Evolutionary conservation across 2,329 filamentous ascomycete species (phyloP), one percentile per base, ranked within the genome.

Genomic region (Phaeosphaeria sp.): DNA sequence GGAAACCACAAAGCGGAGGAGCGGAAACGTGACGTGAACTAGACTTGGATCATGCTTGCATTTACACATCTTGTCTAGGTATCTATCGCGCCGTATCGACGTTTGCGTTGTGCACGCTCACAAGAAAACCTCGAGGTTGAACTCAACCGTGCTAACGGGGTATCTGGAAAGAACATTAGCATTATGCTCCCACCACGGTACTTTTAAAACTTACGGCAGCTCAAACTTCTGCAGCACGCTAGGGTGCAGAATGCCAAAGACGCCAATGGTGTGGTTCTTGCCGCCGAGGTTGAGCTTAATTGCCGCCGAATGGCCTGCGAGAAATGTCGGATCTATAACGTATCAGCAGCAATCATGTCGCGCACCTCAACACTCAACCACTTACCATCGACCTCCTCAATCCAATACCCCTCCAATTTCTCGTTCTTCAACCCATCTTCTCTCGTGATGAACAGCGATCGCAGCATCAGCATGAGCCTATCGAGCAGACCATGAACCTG

Each of bases 161-260:
- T 93, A 94, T 82, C 88, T 90, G 22, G 2, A 18, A 36, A 33
- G 59, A 54, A 66, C 62, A 60, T 73, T 64, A 66, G 36, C 11
- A 18, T 39, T 21, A 22, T 18, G 11, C 21, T 41, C 15, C 20
- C n/a, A 11, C 3, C 25, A 11, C 9, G 21, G 21, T 22, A 22
- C 30, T n/a, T 13, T 41, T 46, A 39, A 77, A 39, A 77, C 84
- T 73, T 79, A 92, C 85, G 87, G 92, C 73, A 97, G 83, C 71
- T 96, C 93, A 79, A 95, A 97, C 72, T 96, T 95, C 76, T 97
- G 92, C 72, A 98, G 82, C 64, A 98, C 95, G 6, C 88, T 90
- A 44, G 95, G 96, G 79, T 99, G 94, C 74, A 99, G 79, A 67
- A 99, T 94, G 71, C 95, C 95, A 74, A 99, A 95, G 77, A 91